Base-by-base conservation (phyloP, 2,329 filamentous ascomycete species). In the Calonectria pauciramosa region DNA sequence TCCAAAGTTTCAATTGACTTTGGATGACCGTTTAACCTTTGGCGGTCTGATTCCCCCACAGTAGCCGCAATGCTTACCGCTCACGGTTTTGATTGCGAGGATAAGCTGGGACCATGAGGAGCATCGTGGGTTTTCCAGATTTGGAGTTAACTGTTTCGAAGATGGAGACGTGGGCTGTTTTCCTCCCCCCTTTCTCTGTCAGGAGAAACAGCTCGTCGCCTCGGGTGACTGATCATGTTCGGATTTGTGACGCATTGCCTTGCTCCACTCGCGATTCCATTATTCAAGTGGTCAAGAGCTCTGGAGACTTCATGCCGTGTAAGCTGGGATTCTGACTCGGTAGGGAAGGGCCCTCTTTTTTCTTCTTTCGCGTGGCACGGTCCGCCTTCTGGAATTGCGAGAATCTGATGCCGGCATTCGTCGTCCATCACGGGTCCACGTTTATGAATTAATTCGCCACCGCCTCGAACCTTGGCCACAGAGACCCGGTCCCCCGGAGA, bases 401-500 rank as follows among this genome's bases (percentile, higher is more conserved):
- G 14, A 63, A 38, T 41, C 56, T 64, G 47, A 30, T 64, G 44
- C 16, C 41, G 30, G 32, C 38, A 34, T n/a, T 56, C 49, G 23
- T 56, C 32, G 32, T 38, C 41, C 23, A 51, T 70, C 54, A 63
- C 68, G 41, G 23, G 54, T 44, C 68, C 54, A 47, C 38, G 44
- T 63, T 63, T 54, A 47, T 70, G 54, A 47, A 47, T 70, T 70
- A 59, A 70, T 70, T 60, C 41, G 54, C 54, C 68, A 63, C 44
- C 44, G 56, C 54, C 67, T 49, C 65, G 70, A 68, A 54, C 34
- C 64, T 60, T 64, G 54, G 63, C 69, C 28, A 34, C 18, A 59
- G 41, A 56, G 49, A 49, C 59, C 70, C 69, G 44, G 64, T 28
- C 41, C 67, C 66, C 72, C 67, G 65, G 65, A 54, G 64, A 65